phyloP scores from a whole-genome alignment of 2,329 filamentous ascomycete genomes.

The Aspergillus tubingensis region DNA sequence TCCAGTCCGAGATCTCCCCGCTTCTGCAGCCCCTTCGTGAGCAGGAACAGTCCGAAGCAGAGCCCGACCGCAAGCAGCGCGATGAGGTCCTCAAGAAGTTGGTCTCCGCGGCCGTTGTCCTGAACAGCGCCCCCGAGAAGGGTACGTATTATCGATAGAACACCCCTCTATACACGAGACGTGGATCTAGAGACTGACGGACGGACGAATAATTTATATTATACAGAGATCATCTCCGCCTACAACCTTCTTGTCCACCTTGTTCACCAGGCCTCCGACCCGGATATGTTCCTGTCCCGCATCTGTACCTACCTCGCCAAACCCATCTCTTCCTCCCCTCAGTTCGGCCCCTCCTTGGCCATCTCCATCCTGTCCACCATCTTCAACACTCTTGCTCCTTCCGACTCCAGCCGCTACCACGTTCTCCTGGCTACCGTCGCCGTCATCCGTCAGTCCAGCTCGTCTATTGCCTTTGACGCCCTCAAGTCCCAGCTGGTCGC shows the following conservation, averaged over 20 bases:
- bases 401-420: constrained; percentile 80
- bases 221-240: constrained; percentile 81
- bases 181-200: constrained; percentile 13
- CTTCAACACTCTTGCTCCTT: constrained; percentile 85
- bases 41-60: constrained; percentile 55
- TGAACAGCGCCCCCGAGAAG: constrained; percentile 90
- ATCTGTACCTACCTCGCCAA: constrained; percentile 88
- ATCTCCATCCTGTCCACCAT: constrained; percentile 90
- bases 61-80: constrained; percentile 61
- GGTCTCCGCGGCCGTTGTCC: constrained; percentile 71
- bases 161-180: background rate
- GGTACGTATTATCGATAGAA: constrained; percentile 43
- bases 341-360: constrained; percentile 81
- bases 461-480: constrained; percentile 76
- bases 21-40: constrained; percentile 62
- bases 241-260: constrained; percentile 98
- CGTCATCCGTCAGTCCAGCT: constrained; percentile 72
- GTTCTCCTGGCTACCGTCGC: constrained; percentile 87
- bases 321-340: constrained; percentile 80
- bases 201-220: constrained; percentile 23
- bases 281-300: constrained; percentile 80
- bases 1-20: constrained; percentile 67
- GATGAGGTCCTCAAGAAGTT: constrained; percentile 89
- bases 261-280: constrained; percentile 79
- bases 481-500: constrained; percentile 78